Base-by-base conservation (phyloP, 2,329 filamentous ascomycete species). In the Fusarium sp. region DNA sequence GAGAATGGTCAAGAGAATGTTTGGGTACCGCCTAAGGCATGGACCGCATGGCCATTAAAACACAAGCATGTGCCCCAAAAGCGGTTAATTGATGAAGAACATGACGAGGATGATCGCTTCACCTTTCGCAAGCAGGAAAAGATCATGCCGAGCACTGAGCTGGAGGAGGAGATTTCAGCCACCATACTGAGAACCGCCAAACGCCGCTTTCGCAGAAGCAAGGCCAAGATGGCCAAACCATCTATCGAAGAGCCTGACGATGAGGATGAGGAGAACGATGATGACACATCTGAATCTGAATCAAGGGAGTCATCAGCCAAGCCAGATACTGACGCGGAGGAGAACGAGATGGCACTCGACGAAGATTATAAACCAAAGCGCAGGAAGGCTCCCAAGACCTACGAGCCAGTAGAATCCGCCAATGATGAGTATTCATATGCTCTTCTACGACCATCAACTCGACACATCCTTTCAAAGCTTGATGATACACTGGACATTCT, bases 41-140 rank as follows among this genome's bases (percentile, higher is more conserved):
- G 95, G 94, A 93, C 92, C 19, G 92, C 94, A 1, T 98, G 95
- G 95, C 95, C 95, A 7, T 78, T 97, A 75, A 84, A 84, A 21
- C 83, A 86, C 7, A 80, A 83, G 10, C 80, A 85, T 26, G 89
- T 96, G 10, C 92, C 92, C 3, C 80, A 82, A 18, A 82, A 84
- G 16, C 81, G 82, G 21, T 85, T 92, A 65, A 77, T 82, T 53
- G 83, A 82, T 69, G 81, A 77, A 65, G 77, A 77, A 10, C 73
- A 79, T 10, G 83, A 88, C 50, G 81, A 83, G 9, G 80, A 86
- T 55, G 85, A 88, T 30, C 76, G 73, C 14, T 88, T 84, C 74
- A 89, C 84, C 0, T 80, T 88, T 31, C 84, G 83, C 55, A 82
- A 78, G 60, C 75, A 75, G 21, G 78, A 84, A 31, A 76, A 77